Evolutionary conservation across 1,139 yeast species (phyloP).

Genomic region (Kodamaea plutei): DNA sequence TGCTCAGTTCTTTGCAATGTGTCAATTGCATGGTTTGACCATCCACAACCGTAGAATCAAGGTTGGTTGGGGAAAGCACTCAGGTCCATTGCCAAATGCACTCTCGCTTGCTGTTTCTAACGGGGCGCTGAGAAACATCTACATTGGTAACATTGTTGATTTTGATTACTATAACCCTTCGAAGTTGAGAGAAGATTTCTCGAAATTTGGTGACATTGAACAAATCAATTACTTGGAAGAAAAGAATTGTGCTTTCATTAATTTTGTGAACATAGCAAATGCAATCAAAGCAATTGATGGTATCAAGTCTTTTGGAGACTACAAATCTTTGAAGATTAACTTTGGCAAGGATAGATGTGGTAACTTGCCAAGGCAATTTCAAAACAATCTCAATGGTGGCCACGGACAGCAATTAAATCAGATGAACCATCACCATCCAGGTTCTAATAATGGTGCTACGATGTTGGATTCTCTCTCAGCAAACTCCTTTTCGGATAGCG

Average conservation of each 20-base stretch:
- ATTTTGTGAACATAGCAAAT: slow-evolving; percentile 74
- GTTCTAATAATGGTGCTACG: slow-evolving; percentile 6
- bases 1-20: slow-evolving; percentile 87
- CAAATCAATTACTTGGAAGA: slow-evolving; percentile 73
- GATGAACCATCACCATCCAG: slow-evolving; percentile 2
- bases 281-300: slow-evolving; percentile 78
- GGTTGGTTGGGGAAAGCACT: slow-evolving; percentile 96
- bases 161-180: slow-evolving; percentile 50
- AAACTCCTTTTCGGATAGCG: slow-evolving; percentile 27
- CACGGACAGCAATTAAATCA: background rate
- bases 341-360: slow-evolving; percentile 95
- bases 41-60: slow-evolving; percentile 78
- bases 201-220: slow-evolving; percentile 77
- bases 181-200: slow-evolving; percentile 60
- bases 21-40: slow-evolving; percentile 75
- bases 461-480: slow-evolving; percentile 14
- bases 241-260: slow-evolving; percentile 78
- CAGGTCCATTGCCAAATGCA: slow-evolving; percentile 83
- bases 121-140: slow-evolving; percentile 90
- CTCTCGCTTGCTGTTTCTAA: slow-evolving; percentile 83
- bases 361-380: slow-evolving; percentile 61
- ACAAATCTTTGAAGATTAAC: slow-evolving; percentile 47
- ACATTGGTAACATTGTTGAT: slow-evolving; percentile 63
- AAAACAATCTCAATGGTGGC: slow-evolving; percentile 18
- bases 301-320: slow-evolving; percentile 42